Conservation (phyloP, 176 grass and related monocot genomes). For the Carex myosuroides region DNA sequence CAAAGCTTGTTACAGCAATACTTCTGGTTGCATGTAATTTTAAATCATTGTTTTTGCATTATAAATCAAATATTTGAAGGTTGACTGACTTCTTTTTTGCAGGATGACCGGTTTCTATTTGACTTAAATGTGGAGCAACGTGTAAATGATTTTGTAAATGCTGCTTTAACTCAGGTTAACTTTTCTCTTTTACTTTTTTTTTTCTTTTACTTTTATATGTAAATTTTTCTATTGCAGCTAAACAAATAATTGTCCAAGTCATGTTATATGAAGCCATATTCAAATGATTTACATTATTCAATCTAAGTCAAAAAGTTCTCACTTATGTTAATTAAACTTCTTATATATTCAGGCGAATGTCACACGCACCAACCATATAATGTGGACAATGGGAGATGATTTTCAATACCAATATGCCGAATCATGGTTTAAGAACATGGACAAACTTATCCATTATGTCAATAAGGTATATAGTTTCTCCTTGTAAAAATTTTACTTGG, state of each 20-base stretch:
- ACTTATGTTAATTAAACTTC: slow-evolving; percentile 23
- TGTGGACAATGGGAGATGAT: slow-evolving; percentile 99
- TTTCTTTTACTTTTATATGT: neutral
- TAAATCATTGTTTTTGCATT: slow-evolving; percentile 7
- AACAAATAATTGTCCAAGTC: neutral
- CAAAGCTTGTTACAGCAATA: neutral
- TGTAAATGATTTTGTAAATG: slow-evolving; percentile 77
- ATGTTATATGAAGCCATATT: slow-evolving; percentile 11
- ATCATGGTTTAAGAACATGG: slow-evolving; percentile 95
- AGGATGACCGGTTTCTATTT: slow-evolving; percentile 73
- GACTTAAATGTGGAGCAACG: slow-evolving; percentile 82
- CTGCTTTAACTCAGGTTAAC: slow-evolving; percentile 68
- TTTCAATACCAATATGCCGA: slow-evolving; percentile 92
- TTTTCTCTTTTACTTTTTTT: neutral
- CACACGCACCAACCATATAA: slow-evolving; percentile 83
- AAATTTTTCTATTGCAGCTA: neutral
- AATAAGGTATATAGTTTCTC: slow-evolving; percentile 54
- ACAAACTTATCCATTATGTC: slow-evolving; percentile 81
- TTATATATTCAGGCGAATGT: slow-evolving; percentile 57
- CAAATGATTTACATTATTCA: neutral
- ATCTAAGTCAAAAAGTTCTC: neutral
- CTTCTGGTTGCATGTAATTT: neutral
- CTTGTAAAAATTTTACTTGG: neutral
- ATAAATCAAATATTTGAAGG: slow-evolving; percentile 42
- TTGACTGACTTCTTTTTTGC: slow-evolving; percentile 58